These are phyloP conservation scores for Penicillium crustosum DNA, from an alignment of 2,329 filamentous ascomycete species.

Conservation along the genomic window DNA sequence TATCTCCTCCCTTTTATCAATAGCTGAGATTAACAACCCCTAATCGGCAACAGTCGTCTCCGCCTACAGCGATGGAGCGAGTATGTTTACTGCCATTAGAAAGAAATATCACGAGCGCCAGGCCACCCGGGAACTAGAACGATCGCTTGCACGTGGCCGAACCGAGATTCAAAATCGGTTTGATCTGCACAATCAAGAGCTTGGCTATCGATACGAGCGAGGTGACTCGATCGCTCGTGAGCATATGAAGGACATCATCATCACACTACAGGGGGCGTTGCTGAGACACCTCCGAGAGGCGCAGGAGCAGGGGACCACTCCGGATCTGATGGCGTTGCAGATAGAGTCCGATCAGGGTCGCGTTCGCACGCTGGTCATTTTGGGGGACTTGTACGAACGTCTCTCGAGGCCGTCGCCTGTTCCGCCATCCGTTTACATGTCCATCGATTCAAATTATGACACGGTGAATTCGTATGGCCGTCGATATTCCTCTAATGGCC, in stretches of 20 bases:
- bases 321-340: slow-evolving; percentile 36
- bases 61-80: slow-evolving; percentile 33
- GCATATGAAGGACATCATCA: slow-evolving; percentile 42
- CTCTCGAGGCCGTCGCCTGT: slow-evolving; percentile 1
- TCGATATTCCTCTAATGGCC: background rate
- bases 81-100: slow-evolving; percentile 32
- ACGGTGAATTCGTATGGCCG: background rate
- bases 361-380: slow-evolving; percentile 35
- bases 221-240: slow-evolving; percentile 41
- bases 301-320: slow-evolving; percentile 30
- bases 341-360: slow-evolving; percentile 39
- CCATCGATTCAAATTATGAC: slow-evolving; percentile 2
- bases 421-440: slow-evolving; percentile 1
- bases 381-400: slow-evolving; percentile 39
- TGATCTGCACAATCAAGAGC: slow-evolving; percentile 33
- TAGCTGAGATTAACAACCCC: background rate
- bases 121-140: slow-evolving; percentile 32
- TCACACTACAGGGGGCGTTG: slow-evolving; percentile 38
- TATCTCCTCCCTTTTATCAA: background rate
- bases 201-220: slow-evolving; percentile 36
- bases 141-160: slow-evolving; percentile 37
- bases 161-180: slow-evolving; percentile 40
- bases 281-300: slow-evolving; percentile 35
- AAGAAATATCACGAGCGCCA: slow-evolving; percentile 24
- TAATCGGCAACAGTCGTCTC: slow-evolving; percentile 26